A percentile compares a stretch with the other conserved stretches of the same genome.
phyloP scores from a whole-genome alignment of 1,139 yeast genomes.

The Hansenula lynferdii region DNA sequence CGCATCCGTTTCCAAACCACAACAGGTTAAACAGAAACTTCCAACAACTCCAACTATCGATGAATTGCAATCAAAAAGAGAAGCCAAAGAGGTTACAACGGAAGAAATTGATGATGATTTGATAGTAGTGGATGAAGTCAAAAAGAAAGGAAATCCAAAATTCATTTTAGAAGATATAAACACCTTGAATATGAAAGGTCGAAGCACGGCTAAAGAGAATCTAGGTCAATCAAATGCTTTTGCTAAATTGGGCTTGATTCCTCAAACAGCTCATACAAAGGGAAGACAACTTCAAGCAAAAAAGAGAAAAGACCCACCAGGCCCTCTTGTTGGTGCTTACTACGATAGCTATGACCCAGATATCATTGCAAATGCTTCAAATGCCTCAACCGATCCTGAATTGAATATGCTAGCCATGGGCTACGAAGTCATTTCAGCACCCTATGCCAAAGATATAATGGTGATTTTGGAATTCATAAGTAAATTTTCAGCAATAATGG shows the following conservation, averaged over 20 bases:
- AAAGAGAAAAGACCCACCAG: constrained; percentile 18
- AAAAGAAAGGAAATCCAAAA: background rate
- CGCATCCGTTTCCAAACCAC: background rate
- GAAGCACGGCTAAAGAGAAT: constrained; percentile 13
- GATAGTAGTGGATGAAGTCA: background rate
- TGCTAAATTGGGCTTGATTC: background rate
- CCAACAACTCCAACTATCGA: background rate
- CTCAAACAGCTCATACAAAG: background rate
- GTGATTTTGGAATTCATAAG: constrained; percentile 38
- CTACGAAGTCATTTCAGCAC: constrained; percentile 28
- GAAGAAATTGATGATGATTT: constrained; percentile 2
- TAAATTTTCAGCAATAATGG: constrained; percentile 35
- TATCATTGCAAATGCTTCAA: background rate
- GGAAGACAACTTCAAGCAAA: constrained; percentile 1
- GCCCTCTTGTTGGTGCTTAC: constrained; percentile 14
- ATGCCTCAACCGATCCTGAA: constrained; percentile 3
- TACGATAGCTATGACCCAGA: constrained; percentile 13
- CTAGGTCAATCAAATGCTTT: background rate
- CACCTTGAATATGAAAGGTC: constrained; percentile 15
- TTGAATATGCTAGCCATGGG: constrained; percentile 18
- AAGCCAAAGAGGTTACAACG: background rate
- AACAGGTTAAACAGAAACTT: background rate
- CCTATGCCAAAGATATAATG: constrained; percentile 43
- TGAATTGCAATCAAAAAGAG: background rate
- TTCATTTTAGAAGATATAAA: constrained; percentile 16